A percentile compares a stretch with the other conserved stretches of the same genome.
Conservation (phyloP, 2,329 filamentous ascomycete genomes). For the Stemphylium beticola region DNA sequence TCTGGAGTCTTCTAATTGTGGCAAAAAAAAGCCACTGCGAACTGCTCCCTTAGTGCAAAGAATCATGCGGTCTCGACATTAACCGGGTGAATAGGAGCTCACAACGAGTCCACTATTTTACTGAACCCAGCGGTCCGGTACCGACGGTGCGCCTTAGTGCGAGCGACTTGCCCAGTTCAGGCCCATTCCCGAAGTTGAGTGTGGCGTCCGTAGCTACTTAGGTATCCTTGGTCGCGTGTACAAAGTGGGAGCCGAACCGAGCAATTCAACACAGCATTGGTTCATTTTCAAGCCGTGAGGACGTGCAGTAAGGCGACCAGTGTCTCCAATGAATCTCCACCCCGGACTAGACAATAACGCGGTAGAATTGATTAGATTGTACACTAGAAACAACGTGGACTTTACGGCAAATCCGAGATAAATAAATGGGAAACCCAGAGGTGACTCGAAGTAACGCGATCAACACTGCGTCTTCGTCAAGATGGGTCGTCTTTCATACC, state of each 20-base stretch:
- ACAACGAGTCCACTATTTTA: neutral
- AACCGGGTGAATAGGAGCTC: slow-evolving; percentile 13
- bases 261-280: slow-evolving; percentile 4
- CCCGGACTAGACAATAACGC: neutral
- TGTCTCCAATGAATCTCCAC: slow-evolving; percentile 4
- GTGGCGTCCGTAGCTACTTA: neutral
- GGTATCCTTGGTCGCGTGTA: neutral
- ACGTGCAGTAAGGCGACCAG: slow-evolving; percentile 8
- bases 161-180: neutral
- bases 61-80: neutral
- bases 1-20: neutral
- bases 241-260: neutral
- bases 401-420: slow-evolving; percentile 4
- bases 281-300: neutral
- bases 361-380: slow-evolving; percentile 1
- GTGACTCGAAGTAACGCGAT: neutral
- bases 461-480: slow-evolving; percentile 11
- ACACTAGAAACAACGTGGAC: neutral
- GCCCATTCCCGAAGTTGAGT: neutral
- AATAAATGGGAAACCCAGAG: slow-evolving; percentile 3
- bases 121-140: slow-evolving; percentile 7
- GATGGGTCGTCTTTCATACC: slow-evolving; percentile 32
- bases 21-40: neutral
- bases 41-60: neutral
- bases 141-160: neutral